Evolutionary conservation across 495 filamentous ascomycete species (phyloP).

Genomic region (Penicillium robsamsonii): DNA sequence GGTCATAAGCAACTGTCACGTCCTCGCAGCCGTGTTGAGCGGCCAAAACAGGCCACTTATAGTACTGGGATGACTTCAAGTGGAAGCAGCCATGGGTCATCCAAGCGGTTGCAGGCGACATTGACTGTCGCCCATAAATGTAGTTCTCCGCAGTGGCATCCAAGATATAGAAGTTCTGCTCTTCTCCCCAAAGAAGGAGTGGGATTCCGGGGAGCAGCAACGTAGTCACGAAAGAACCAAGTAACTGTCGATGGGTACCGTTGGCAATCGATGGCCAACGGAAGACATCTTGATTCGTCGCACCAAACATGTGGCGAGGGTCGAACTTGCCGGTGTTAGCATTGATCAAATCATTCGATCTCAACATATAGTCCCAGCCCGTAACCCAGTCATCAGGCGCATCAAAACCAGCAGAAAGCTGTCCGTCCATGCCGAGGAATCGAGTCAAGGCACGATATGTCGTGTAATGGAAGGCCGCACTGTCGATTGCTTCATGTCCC

Average conservation of each 20-base stretch:
- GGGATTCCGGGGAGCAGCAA: constrained; percentile 66
- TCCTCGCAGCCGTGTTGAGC: constrained; percentile 58
- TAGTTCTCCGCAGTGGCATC: constrained; percentile 69
- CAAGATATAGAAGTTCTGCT: constrained; percentile 65
- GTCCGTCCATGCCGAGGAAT: constrained; percentile 64
- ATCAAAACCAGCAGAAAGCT: constrained; percentile 58
- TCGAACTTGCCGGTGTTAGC: constrained; percentile 65
- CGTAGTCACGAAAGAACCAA: constrained; percentile 63
- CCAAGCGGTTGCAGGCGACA: constrained; percentile 66
- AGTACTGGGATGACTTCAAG: constrained; percentile 56
- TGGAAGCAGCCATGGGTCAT: constrained; percentile 65
- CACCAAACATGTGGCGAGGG: constrained; percentile 67
- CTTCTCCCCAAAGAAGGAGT: constrained; percentile 66
- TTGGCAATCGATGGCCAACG: constrained; percentile 64
- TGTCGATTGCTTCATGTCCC: constrained; percentile 60
- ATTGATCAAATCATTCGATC: constrained; percentile 63
- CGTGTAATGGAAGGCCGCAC: constrained; percentile 67
- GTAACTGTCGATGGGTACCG: constrained; percentile 57
- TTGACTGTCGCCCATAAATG: constrained; percentile 65
- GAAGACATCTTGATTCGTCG: constrained; percentile 73
- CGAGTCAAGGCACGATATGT: constrained; percentile 64
- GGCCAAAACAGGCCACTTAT: constrained; percentile 54
- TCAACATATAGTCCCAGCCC: constrained; percentile 58
- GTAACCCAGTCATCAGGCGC: constrained; percentile 56
- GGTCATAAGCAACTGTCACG: constrained; percentile 55